Evolutionary conservation across 148 eudicot species (phyloP), one percentile per base, ranked within the genome.

Genomic region (Chenopodium album): DNA sequence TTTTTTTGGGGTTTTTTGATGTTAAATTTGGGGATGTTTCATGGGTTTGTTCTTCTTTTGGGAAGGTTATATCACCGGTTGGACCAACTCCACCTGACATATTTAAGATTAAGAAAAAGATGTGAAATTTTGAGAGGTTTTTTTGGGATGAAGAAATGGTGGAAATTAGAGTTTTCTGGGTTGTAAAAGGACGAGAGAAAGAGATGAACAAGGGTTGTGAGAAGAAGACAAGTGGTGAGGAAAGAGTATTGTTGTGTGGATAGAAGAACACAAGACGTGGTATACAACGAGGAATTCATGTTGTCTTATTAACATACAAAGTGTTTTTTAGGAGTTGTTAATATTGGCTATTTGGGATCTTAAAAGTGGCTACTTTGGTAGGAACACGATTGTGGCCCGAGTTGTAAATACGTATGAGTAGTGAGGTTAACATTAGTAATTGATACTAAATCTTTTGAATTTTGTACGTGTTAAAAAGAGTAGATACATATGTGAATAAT

Each of bases 71-170:
- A 80, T 89, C 89, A 73, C 84, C 47, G 46, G 80, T 34, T 26
- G 91, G 90, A 17, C 89, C 87, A 16, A 88, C 89, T 48, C 90
- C 90, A 29, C 89, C 91, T 34, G 92, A 88, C 91, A 89, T 91
- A 32, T 66, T 85, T 9, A 17, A 29, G 65, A 52, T 22, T 20
- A 69, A 34, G 77, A 19, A 1, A 3, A 8, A 59, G 12, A 41
- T 9, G 63, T 59, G 6, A 41, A 41, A 41, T 6, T 23, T n/a
- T 17, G 63, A 37, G 2, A 28, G 29, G 3, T 52, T 66, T 46
- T 54, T 41, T 59, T 72, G 29, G 34, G 26, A 52, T 41, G 44
- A 41, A 41, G 44, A 41, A 41, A 41, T 41, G 44, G 5, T 41
- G 7, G 0, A 41, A 7, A 5, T 41, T 41, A 41, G 7, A 41